Evolutionary conservation across 2,329 filamentous ascomycete genomes (phyloP).

Genomic region (Parastagonospora avenae): DNA sequence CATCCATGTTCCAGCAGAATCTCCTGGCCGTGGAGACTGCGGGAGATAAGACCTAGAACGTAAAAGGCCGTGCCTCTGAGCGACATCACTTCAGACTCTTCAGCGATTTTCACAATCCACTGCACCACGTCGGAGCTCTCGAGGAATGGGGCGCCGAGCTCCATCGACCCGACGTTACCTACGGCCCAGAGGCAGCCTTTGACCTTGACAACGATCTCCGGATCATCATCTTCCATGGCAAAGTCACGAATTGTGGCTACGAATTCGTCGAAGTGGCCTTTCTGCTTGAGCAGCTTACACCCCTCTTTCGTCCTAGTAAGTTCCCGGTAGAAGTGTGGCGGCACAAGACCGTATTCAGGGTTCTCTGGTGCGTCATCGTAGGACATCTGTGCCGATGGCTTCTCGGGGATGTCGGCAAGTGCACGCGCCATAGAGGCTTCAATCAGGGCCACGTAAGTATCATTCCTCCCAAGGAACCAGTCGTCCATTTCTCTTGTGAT

Average conservation of each 20-base stretch:
- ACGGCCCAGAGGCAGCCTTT: slow-evolving; percentile 98
- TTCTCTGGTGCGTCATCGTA: slow-evolving; percentile 54
- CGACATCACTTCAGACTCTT: slow-evolving; percentile 86
- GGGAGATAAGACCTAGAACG: slow-evolving; percentile 87
- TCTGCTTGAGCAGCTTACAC: slow-evolving; percentile 85
- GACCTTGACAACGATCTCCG: slow-evolving; percentile 86
- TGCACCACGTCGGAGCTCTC: slow-evolving; percentile 88
- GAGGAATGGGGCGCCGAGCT: slow-evolving; percentile 90
- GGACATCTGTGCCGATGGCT: slow-evolving; percentile 54
- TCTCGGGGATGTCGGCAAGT: slow-evolving; percentile 67
- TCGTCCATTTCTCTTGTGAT: slow-evolving; percentile 99
- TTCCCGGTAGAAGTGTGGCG: slow-evolving; percentile 98
- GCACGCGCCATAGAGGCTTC: slow-evolving; percentile 93
- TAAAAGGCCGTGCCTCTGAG: slow-evolving; percentile 96
- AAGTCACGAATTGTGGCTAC: slow-evolving; percentile 85
- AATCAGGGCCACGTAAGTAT: slow-evolving; percentile 91
- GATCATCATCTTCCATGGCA: slow-evolving; percentile 81
- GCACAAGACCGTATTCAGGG: slow-evolving; percentile 66
- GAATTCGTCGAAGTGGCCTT: slow-evolving; percentile 96
- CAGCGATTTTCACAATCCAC: slow-evolving; percentile 85
- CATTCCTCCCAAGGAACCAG: slow-evolving; percentile 96
- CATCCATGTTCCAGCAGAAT: slow-evolving; percentile 89
- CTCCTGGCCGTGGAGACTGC: slow-evolving; percentile 89
- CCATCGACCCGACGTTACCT: slow-evolving; percentile 97
- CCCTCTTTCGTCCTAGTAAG: slow-evolving; percentile 91